Evolutionary conservation across 495 filamentous ascomycete species (phyloP).

Genomic region (Aspergillus nanangensis): DNA sequence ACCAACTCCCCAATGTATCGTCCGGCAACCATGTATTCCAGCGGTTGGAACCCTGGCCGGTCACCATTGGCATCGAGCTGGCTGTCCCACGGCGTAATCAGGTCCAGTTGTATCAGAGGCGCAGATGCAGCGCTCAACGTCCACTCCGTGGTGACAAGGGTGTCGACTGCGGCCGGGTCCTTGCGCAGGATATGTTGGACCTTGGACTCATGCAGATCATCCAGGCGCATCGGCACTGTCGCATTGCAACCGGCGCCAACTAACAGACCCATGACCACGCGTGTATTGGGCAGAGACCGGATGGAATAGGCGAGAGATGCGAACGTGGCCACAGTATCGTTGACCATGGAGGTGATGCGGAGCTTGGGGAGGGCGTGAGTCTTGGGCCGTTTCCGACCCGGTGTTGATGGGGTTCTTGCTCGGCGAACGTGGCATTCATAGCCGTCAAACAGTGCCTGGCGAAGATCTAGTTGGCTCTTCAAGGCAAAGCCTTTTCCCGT

Average conservation of each 20-base stretch:
- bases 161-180: constrained; percentile 37
- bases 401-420: constrained; percentile 12
- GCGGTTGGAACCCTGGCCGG: constrained; percentile 69
- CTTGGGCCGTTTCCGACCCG: constrained; percentile 21
- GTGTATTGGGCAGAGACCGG: constrained; percentile 51
- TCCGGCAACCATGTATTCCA: constrained; percentile 77
- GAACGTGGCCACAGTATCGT: constrained; percentile 71
- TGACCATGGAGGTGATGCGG: constrained; percentile 65
- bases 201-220: constrained; percentile 57
- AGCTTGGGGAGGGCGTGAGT: constrained; percentile 52
- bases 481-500: constrained; percentile 83
- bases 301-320: constrained; percentile 63
- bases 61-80: constrained; percentile 55
- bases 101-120: constrained; percentile 51
- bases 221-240: constrained; percentile 60
- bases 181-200: constrained; percentile 25
- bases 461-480: constrained; percentile 61
- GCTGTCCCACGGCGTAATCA: constrained; percentile 63
- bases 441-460: constrained; percentile 55
- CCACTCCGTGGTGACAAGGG: constrained; percentile 78
- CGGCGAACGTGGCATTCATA: constrained; percentile 50
- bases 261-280: constrained; percentile 69
- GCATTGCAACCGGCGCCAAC: constrained; percentile 76
- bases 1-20: constrained; percentile 49
- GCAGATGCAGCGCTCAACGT: constrained; percentile 61